phyloP scores from a whole-genome alignment of 164 flowering plant species.

The Amborella trichopoda region DNA sequence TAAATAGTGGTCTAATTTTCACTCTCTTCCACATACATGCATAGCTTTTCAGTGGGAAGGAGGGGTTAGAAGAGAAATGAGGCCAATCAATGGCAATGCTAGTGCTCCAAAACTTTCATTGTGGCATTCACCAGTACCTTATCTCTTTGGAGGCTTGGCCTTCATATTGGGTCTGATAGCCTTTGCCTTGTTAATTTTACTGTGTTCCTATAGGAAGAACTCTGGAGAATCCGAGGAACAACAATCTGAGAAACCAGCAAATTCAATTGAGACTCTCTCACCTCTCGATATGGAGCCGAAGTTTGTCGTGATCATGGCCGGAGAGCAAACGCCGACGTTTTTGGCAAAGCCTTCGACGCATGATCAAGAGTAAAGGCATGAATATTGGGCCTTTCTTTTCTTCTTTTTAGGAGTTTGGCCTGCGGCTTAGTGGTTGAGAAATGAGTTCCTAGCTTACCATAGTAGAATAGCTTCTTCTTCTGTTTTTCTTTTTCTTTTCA shows the following conservation, averaged over 20 bases:
- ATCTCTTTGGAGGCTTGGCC: conserved; percentile 24
- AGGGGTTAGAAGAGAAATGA: conserved; percentile 8
- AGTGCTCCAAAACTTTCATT: conserved; percentile 1
- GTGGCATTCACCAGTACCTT: conserved; percentile 37
- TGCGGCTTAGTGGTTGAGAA: too few species aligned
- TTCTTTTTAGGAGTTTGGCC: too few species aligned
- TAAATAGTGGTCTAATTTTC: too few species aligned
- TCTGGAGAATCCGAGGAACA: not conserved
- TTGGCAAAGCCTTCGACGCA: conserved; percentile 20
- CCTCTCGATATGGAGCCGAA: conserved; percentile 18
- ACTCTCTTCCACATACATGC: too few species aligned
- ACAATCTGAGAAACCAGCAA: conserved; percentile 2
- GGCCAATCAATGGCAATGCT: conserved; percentile 3
- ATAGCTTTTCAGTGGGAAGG: not conserved
- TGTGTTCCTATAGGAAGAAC: conserved; percentile 22
- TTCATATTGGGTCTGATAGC: conserved; percentile 20
- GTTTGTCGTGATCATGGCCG: conserved; percentile 47
- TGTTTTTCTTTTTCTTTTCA: too few species aligned
- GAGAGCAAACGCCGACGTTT: conserved; percentile 31
- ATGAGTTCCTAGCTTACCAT: too few species aligned
- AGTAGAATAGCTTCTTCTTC: too few species aligned
- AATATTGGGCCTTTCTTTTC: too few species aligned
- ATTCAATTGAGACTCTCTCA: not conserved
- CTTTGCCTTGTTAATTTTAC: conserved; percentile 29
- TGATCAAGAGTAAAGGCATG: too few species aligned